Base-by-base conservation (phyloP, 78 protist species). In the Protostelium mycophagum region DNA sequence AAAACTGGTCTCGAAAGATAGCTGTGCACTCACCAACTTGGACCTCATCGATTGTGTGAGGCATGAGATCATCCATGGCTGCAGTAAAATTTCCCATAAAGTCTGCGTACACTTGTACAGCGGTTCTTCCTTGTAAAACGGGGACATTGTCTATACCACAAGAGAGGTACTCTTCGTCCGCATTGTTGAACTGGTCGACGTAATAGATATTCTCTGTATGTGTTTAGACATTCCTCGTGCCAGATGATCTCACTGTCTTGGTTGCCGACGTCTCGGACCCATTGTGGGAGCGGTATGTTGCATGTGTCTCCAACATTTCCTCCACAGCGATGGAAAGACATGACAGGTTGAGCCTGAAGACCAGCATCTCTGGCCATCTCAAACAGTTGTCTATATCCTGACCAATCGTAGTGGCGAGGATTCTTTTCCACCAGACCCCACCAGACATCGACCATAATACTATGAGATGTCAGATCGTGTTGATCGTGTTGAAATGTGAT, bases 371-470 rank as follows among this genome's bases (percentile, higher is more conserved):
- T 10, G 5, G 90, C 85, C n/a, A 94, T n/a, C n/a, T 83, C 36
- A 34, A 91, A 90, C 35, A 97, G 83, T 10, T 73, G 85, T n/a
- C 31, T n/a, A 84, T 95, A 94, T 1, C 91, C 94, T 23, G 88
- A 36, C 96, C 96, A 96, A 88, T 96, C 87, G 83, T 96, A 96
- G 73, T 37, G 36, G 28, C 85, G 1, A 28, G 93, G 91, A 34
- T 92, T 35, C 1, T 85, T 35, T 83, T 96, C 97, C 0, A 95
- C 94, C 9, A 96, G 0, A 0, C 98, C 98, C 98, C 98, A 96
- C 98, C 98, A 97, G 35, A 96, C 96, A 90, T 97, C 98, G 28
- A 83, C 83, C 98, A 96, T 97, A 0, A 97, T 96, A 38, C 97
- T 95, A 34, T 93, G n/a, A n/a, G n/a, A n/a, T n/a, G n/a, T n/a